Base-by-base conservation (phyloP, 371 early-diverging fungal genomes). In the Mortierella sp. region DNA sequence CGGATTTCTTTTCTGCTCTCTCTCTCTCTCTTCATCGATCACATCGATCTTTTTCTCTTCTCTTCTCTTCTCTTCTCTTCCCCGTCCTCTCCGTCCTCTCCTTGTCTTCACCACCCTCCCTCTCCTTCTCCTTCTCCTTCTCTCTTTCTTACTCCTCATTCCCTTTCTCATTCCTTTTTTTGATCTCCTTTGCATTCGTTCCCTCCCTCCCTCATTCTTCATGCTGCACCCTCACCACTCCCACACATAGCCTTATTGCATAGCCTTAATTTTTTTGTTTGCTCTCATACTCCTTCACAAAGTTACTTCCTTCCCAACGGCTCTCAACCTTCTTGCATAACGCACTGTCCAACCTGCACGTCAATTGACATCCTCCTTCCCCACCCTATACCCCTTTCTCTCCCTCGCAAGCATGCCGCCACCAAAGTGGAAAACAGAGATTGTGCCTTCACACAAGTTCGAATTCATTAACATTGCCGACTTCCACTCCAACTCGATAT, bases 401-500 rank as follows among this genome's bases (percentile, higher is more conserved):
- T 21, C 68, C 47, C 52, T 14, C 54, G 13, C 58, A 13, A 34
- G 48, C 21, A 81, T 78, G 78, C 26, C 71, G 0, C 71, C 60
- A 4, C 80, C 85, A 63, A 79, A 76, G n/a, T 93, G 93, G 93
- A 91, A 91, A 84, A 86, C 92, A 28, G 93, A 93, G 81, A 88
- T 88, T 63, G 88, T 90, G 60, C 77, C 83, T n/a, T 92, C 91
- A 60, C 91, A 93, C 88, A 93, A 91, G 83, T 93, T 93, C 76
- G 93, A 93, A 77, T 90, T 89, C 79, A 88, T 93, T 79, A 90
- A 82, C 54, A 73, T 77, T 9, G 13, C 72, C 11, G 78, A 78
- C 44, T 82, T 82, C 47, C 82, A 82, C 68, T 58, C 63, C 19
- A 34, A 47, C 47, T 78, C 82, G 8, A 13, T 28, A 7, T 76